Evolutionary conservation across 306 rosid genomes (phyloP), one percentile per base, ranked within the genome.

Genomic region (Abrus pulchellus): DNA sequence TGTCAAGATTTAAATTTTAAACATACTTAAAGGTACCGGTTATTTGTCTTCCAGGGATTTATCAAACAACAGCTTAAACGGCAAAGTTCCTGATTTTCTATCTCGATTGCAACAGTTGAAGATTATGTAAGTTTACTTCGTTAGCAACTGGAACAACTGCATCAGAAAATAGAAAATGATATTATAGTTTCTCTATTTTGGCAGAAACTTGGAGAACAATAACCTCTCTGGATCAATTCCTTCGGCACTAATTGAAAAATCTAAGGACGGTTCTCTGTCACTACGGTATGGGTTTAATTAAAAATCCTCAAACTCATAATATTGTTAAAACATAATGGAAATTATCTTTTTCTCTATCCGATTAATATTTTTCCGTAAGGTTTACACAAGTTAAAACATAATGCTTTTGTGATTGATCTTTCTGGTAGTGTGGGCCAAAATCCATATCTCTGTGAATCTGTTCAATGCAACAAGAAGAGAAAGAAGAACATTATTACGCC

Each of bases 181-280:
- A 5, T 20, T 43, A 69, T 13, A 59, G 2, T 52, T 68, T 11
- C 10, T 27, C 47, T 84, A 0, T 41, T 20, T 82, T 76, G 56
- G 40, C 78, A 90, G 89, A 80, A 87, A 87, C 44, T 81, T 90
- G 29, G 83, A 85, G 50, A 69, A n/a, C 13, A 90, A 83, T 72
- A 68, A 82, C 36, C 81, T 90, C 53, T 57, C 68, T 1, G 87
- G 90, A 10, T 14, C 50, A 5, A 6, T 90, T 70, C 85, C 91
- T 0, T 5, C 3, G 0, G 56, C 50, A 9, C 83, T 88, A 2
- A 6, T 74, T 78, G 64, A 77, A 67, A 87, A 48, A 72, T 71
- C 79, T 4, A 67, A 68, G 2, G 20, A 13, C 32, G 80, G 83
- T 57, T 76, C 56, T n/a, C 52, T 89, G 0, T 36, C 50, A 14